Evolutionary conservation across 768 basidiomycete genomes (phyloP).

Genomic region (Phanerochaete sordida): DNA sequence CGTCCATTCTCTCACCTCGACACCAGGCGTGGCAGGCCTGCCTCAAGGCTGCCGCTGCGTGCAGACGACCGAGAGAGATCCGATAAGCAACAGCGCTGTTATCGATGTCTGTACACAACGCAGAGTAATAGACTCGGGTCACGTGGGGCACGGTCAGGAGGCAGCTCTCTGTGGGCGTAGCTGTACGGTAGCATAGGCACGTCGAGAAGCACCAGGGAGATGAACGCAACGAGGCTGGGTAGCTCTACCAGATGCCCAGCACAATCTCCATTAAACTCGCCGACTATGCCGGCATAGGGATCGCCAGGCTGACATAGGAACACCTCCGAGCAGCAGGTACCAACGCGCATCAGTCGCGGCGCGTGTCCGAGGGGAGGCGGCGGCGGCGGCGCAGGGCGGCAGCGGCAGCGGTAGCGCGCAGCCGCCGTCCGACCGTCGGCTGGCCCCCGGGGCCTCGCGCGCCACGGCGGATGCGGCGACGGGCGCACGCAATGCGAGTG

Average conservation of each 20-base stretch:
- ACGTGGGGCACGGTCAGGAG: slow-evolving; percentile 1
- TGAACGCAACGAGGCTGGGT: background rate
- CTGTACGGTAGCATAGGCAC: background rate
- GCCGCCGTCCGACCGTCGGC: background rate
- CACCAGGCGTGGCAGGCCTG: background rate
- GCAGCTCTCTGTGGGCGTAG: background rate
- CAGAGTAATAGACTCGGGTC: slow-evolving; percentile 9
- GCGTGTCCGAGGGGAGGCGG: background rate
- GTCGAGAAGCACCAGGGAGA: background rate
- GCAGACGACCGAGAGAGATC: slow-evolving; percentile 9
- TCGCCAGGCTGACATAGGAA: background rate
- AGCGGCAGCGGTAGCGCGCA: background rate
- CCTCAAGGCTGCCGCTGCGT: slow-evolving; percentile 7
- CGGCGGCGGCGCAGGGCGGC: background rate
- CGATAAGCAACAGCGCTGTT: slow-evolving; percentile 10
- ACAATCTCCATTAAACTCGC: background rate
- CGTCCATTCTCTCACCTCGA: slow-evolving; percentile 3
- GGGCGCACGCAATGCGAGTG: background rate
- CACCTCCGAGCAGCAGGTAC: background rate
- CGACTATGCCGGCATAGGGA: background rate
- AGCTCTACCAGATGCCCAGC: background rate
- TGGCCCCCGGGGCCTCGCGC: background rate
- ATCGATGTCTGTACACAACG: slow-evolving; percentile 6
- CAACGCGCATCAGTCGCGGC: background rate
- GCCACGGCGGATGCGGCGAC: background rate